Conservation (phyloP, 148 eudicot genomes). For the Amaranthus palmeri region DNA sequence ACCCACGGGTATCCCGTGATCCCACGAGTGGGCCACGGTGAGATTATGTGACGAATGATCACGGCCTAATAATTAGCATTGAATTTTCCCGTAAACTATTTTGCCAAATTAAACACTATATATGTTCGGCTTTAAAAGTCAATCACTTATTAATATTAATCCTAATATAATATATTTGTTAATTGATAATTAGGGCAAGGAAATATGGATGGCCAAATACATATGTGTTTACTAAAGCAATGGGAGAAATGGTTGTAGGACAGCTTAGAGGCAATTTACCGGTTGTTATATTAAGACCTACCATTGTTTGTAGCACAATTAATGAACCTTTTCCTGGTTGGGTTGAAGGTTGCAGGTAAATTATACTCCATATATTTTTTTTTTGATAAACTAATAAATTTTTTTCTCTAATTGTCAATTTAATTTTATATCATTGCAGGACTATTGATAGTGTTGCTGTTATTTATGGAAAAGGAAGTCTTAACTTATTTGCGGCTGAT, state of each 20-base stretch:
- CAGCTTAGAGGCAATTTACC: conserved; percentile 38
- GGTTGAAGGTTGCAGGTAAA: conserved; percentile 58
- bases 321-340: conserved; percentile 83
- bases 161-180: neutral
- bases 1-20: no score
- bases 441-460: conserved; percentile 58
- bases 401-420: no score
- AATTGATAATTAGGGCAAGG: conserved; percentile 34
- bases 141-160: no score
- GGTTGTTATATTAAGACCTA: conserved; percentile 60
- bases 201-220: conserved; percentile 66
- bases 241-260: conserved; percentile 69
- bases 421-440: conserved; percentile 17
- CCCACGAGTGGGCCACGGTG: no score
- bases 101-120: neutral
- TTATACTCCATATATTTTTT: no score
- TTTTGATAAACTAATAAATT: no score
- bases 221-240: conserved; percentile 64
- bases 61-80: no score
- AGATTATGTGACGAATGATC: no score
- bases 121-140: no score
- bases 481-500: conserved; percentile 42
- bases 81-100: no score
- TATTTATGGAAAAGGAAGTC: conserved; percentile 50
- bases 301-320: conserved; percentile 57